These are phyloP conservation scores for Schwanniomyces vanrijiae DNA, from an alignment of 805 yeast genomes.

Conservation along the genomic window DNA sequence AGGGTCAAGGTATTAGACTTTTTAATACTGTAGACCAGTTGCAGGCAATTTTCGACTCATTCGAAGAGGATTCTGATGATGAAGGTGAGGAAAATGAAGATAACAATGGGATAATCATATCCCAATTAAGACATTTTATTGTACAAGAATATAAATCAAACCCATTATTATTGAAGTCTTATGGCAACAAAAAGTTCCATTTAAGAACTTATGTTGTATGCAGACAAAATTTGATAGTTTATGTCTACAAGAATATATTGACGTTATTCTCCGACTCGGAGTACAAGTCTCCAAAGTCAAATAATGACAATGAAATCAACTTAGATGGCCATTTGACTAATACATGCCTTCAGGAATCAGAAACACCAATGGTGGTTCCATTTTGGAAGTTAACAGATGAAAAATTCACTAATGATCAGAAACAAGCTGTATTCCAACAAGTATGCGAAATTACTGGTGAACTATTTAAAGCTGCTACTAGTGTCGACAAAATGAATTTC, in stretches of 20 bases:
- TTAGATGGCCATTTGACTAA: slow-evolving; percentile 86
- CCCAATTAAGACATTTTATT: slow-evolving; percentile 87
- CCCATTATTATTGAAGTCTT: slow-evolving; percentile 65
- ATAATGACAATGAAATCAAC: slow-evolving; percentile 26
- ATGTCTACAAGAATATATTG: slow-evolving; percentile 76
- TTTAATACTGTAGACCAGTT: slow-evolving; percentile 77
- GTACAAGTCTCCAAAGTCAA: slow-evolving; percentile 38
- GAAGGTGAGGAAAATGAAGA: slow-evolving; percentile 52
- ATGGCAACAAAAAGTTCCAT: slow-evolving; percentile 79
- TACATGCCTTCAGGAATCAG: slow-evolving; percentile 79
- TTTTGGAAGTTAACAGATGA: slow-evolving; percentile 57
- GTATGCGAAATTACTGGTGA: slow-evolving; percentile 67
- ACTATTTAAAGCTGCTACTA: slow-evolving; percentile 75
- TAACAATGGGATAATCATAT: slow-evolving; percentile 70
- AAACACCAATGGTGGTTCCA: slow-evolving; percentile 56
- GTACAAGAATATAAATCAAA: slow-evolving; percentile 75
- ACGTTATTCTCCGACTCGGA: slow-evolving; percentile 70
- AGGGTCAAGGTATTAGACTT: slow-evolving; percentile 91
- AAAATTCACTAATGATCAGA: slow-evolving; percentile 22
- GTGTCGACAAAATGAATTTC: slow-evolving; percentile 81
- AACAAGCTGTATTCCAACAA: slow-evolving; percentile 46
- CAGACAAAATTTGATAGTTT: slow-evolving; percentile 72
- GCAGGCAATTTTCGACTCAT: slow-evolving; percentile 79
- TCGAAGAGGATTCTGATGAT: slow-evolving; percentile 70
- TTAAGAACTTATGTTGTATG: slow-evolving; percentile 81